Percentiles rank a stretch among this genome's conserved stretches.
phyloP scores from a whole-genome alignment of 2,329 filamentous ascomycete genomes.

The Drechslerella coelobrocha region DNA sequence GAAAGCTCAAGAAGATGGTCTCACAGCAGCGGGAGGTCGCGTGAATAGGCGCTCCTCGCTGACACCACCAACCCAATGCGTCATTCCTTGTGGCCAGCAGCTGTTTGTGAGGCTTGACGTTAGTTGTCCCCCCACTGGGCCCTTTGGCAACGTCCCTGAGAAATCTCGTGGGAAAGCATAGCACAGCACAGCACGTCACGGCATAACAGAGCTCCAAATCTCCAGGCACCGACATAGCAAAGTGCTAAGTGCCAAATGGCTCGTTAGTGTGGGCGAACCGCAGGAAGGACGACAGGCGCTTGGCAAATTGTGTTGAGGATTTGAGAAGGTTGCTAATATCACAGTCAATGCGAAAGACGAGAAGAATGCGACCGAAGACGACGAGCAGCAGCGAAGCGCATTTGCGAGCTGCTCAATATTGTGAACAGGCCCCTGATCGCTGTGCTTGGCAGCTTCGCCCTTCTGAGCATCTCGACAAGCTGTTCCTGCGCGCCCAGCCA shows the following conservation, averaged over 20 bases:
- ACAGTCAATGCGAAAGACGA: slow-evolving; percentile 4
- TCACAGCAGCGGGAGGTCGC: not conserved
- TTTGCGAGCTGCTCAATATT: slow-evolving; percentile 42
- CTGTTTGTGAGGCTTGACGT: too few species aligned
- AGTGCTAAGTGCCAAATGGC: not conserved
- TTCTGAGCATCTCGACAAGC: slow-evolving; percentile 38
- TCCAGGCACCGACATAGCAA: slow-evolving; percentile 16
- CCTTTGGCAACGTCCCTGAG: too few species aligned
- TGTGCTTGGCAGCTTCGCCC: slow-evolving; percentile 36
- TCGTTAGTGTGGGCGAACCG: not conserved
- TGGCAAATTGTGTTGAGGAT: slow-evolving; percentile 36
- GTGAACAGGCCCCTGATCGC: slow-evolving; percentile 8
- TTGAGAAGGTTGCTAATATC: slow-evolving; percentile 31
- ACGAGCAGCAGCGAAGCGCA: not conserved
- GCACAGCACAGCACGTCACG: too few species aligned
- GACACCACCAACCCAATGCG: too few species aligned
- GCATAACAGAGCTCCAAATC: slow-evolving; percentile 28
- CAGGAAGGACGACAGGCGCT: slow-evolving; percentile 29
- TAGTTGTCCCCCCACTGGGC: too few species aligned
- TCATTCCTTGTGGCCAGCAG: too few species aligned
- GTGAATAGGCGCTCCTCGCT: not conserved
- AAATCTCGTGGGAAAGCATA: too few species aligned
- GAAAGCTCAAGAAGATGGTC: not conserved
- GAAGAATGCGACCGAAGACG: not conserved
- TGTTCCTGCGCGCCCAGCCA: slow-evolving; percentile 29